Base-by-base conservation (phyloP, 305 asterid species). In the Ajuga reptans region DNA sequence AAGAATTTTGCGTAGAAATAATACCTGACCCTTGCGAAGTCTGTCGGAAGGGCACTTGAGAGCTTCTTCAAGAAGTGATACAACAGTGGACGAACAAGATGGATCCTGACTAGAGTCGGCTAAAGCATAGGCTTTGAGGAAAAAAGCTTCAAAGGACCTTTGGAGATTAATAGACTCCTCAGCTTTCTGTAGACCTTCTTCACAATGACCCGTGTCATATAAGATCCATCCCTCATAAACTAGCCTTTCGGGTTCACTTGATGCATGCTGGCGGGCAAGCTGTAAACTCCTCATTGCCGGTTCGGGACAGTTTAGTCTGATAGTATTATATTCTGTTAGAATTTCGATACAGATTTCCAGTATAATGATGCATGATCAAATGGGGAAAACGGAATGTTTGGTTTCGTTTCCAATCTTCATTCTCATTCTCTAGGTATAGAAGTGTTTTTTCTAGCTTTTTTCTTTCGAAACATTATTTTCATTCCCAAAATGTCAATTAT, bases 181-280 rank as follows among this genome's bases (percentile, higher is more conserved):
- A 5, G 97, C 96, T 76, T 90, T 93, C 68, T 54, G 77, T 31
- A 89, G 86, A 60, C 97, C 97, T 85, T 93, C 99, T 69, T 87
- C 97, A 37, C 92, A 93, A 76, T 90, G 95, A 16, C 99, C 96
- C 11, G 93, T 87, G 72, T 93, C 99, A 34, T 93, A 93, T 66
- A 93, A 78, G 77, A 93, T 90, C 97, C 99, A 93, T 42, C 99
- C 99, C 84, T 93, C 99, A 12, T 93, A 93, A 49, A 93, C 99
- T 71, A 93, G 78, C 59, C 84, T 84, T 64, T 93, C 99, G 14
- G 93, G 88, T 52, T 89, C 97, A 77, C 84, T 84, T 5, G 92
- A 86, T 70, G 99, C 91, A 69, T 93, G 90, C 64, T 82, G 85
- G 6, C 97, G 92, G 70, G 99, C 96, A 55, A 90, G 84, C 75